Conservation (phyloP, 257 asterid species). For the Jaltomata sinuosa region DNA sequence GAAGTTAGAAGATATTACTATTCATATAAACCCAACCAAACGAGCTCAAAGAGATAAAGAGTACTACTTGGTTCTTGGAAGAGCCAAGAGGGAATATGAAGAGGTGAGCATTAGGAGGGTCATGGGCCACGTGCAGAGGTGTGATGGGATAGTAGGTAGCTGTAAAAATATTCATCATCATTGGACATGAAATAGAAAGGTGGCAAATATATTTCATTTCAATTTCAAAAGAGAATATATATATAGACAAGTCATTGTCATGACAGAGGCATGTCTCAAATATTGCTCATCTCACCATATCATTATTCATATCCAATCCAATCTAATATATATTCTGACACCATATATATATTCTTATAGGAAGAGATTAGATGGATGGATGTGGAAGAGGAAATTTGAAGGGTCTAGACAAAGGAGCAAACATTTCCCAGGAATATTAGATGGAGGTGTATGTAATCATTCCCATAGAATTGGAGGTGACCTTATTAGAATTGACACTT, state of each 20-base stretch:
- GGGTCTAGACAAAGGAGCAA: not conserved
- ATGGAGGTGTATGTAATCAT: slow-evolving; percentile 1
- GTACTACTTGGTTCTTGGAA: too few relatives aligned
- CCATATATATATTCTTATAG: not conserved
- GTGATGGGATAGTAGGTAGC: not conserved
- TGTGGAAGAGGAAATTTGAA: not conserved
- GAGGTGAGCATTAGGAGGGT: too few relatives aligned
- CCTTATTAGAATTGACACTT: not conserved
- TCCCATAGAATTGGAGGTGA: not conserved
- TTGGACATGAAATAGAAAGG: not conserved
- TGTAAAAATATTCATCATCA: not conserved
- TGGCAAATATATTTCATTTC: not conserved
- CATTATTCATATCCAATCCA: not conserved
- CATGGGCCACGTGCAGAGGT: not conserved
- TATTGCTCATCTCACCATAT: not conserved
- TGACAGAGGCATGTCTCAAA: not conserved
- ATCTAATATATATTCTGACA: not conserved
- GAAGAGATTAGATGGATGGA: not conserved
- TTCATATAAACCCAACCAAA: too few relatives aligned
- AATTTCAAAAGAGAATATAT: not conserved
- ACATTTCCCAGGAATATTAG: not conserved
- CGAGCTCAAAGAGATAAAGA: too few relatives aligned
- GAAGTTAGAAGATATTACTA: too few relatives aligned
- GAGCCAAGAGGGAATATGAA: too few relatives aligned
- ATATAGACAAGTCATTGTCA: not conserved